Evolutionary conservation across 2,329 filamentous ascomycete genomes (phyloP), one percentile per base, ranked within the genome.

Genomic region (Aspergillus arachidicola): DNA sequence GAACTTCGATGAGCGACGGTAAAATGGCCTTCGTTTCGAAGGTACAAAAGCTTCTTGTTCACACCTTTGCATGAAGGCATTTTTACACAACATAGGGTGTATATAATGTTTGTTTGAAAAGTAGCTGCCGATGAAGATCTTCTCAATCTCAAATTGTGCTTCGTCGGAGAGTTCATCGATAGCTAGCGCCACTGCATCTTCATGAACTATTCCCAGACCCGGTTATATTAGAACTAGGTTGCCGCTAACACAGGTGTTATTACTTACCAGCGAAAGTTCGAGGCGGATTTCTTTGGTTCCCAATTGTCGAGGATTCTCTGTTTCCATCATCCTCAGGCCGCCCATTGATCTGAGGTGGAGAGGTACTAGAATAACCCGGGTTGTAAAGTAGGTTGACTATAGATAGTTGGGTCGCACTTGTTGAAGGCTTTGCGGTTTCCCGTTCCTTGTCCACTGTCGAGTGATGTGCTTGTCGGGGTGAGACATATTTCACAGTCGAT

Each of bases 71-170:
- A 69, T 68, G 54, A 73, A 73, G 19, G 58, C 48, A 14, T 46
- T 10, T 53, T 72, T 69, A 26, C 59, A 63, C 21, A 73, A 62
- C 45, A 73, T 60, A 19, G 68, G 69, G 45, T 73, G 69, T 41
- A 73, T 70, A 45, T 70, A 71, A 36, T 73, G 70, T 45, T 71
- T 70, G 57, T 73, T 72, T 12, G 66, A 63, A 50, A 72, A 73
- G 60, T 69, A 73, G 50, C 67, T 68, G 51, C 63, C 64, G 38
- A 73, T 68, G 58, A 71, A 73, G 16, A 70, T 70, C 54, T 70
- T 73, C 57, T 72, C 71, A n/a, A 72, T 70, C 50, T 72, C 69
- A 3, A 69, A 26, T 30, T 69, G 62, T 4, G 64, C 63, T 48
- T 63, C 64, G 6, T 51, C 45, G 7, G 64, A 50, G 9, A 69